Percentiles rank a stretch among this genome's conserved stretches.
Conservation (phyloP, 75 land plant genomes). For the Picea sitchensis region DNA sequence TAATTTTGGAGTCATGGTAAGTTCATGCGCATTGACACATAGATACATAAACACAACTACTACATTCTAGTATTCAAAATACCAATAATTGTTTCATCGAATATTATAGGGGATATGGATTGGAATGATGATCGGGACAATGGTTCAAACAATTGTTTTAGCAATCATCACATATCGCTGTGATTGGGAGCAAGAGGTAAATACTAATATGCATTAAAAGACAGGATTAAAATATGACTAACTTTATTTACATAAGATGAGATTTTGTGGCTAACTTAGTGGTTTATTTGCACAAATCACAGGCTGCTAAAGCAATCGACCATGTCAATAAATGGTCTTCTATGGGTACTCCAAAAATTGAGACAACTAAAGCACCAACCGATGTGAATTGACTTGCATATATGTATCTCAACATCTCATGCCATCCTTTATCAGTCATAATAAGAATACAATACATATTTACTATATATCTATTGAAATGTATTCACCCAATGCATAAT, state of each 20-base stretch:
- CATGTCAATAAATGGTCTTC: not conserved
- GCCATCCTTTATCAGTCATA: not conserved
- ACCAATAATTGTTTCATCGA: not conserved
- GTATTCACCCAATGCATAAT: not conserved
- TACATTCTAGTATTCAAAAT: too few species aligned
- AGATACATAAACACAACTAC: too few species aligned
- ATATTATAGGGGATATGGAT: conserved; percentile 24
- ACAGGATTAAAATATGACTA: too few species aligned
- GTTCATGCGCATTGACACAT: too few species aligned
- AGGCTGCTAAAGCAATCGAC: conserved; percentile 10
- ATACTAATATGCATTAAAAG: not conserved
- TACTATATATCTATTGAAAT: not conserved
- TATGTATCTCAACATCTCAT: too few species aligned
- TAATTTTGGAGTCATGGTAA: not conserved
- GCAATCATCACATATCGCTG: conserved; percentile 17
- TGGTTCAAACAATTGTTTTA: conserved; percentile 26
- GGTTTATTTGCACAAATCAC: not conserved
- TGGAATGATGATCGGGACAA: conserved; percentile 38
- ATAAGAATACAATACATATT: not conserved
- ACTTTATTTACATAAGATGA: not conserved
- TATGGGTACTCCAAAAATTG: not conserved
- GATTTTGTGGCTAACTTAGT: not conserved
- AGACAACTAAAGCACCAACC: too few species aligned
- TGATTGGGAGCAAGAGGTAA: conserved; percentile 49
- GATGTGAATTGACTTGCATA: too few species aligned